Conservation (phyloP, 352 stramenopile genomes). For the Pythium plurisporium region DNA sequence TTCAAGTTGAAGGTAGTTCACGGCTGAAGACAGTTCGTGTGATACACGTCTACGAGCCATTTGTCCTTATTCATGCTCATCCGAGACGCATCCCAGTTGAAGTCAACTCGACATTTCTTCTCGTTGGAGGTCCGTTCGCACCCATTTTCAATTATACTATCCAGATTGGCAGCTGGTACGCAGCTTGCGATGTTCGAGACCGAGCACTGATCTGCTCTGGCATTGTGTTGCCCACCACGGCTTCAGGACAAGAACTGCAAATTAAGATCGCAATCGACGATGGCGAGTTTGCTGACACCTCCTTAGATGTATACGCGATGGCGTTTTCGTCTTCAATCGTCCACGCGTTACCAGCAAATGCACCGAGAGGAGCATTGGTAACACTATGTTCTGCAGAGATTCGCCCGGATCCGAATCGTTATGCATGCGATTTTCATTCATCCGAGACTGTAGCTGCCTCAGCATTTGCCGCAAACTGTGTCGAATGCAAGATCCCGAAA, state of each 20-base stretch:
- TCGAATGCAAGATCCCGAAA: conserved; percentile 4
- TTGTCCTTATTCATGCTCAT: conserved; percentile 3
- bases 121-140: conserved; percentile 12
- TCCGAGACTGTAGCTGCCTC: not conserved
- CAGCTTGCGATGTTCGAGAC: not conserved
- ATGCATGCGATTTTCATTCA: conserved; percentile 8
- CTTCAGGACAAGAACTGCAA: not conserved
- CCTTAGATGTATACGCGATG: not conserved
- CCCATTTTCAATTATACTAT: not conserved
- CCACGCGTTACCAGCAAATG: not conserved
- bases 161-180: not conserved
- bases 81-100: not conserved
- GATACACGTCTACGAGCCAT: not conserved
- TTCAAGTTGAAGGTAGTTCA: conserved; percentile 1
- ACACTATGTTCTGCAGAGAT: conserved; percentile 4
- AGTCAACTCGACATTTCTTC: conserved; percentile 8
- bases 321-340: not conserved
- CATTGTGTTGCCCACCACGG: not conserved
- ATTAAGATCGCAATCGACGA: not conserved
- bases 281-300: conserved; percentile 4
- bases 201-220: not conserved
- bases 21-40: not conserved
- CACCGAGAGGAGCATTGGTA: not conserved
- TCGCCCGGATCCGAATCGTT: not conserved
- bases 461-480: not conserved